Percentiles rank a stretch among this genome's conserved stretches.
Conservation (phyloP, 768 basidiomycete species). For the Russula ochroleuca region DNA sequence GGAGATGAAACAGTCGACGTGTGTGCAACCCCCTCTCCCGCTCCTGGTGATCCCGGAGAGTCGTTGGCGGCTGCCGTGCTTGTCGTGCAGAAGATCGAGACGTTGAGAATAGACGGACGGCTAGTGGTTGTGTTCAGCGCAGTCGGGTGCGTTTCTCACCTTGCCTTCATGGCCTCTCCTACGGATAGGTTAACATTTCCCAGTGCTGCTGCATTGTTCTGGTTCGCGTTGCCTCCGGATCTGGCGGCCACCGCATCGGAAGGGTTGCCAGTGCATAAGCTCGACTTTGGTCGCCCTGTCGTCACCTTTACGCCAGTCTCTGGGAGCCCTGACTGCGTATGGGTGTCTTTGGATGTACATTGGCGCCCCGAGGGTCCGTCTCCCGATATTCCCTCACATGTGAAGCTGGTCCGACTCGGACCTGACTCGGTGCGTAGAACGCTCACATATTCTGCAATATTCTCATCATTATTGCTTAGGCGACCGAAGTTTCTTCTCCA, state of each 20-base stretch:
- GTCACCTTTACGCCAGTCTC: slow-evolving; percentile 49
- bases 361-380: slow-evolving; percentile 32
- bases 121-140: slow-evolving; percentile 59
- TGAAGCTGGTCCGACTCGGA: slow-evolving; percentile 18
- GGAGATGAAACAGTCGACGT: slow-evolving; percentile 30
- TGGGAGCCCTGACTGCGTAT: slow-evolving; percentile 38
- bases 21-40: background rate
- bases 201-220: slow-evolving; percentile 69
- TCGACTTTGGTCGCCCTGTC: slow-evolving; percentile 56
- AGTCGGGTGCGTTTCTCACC: slow-evolving; percentile 54
- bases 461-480: slow-evolving; percentile 31
- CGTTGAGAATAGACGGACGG: slow-evolving; percentile 34
- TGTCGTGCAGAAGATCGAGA: slow-evolving; percentile 31
- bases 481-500: slow-evolving; percentile 34
- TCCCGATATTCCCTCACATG: background rate
- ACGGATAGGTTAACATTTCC: background rate
- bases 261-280: slow-evolving; percentile 27
- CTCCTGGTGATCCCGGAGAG: slow-evolving; percentile 5
- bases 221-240: slow-evolving; percentile 34
- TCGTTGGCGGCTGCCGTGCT: slow-evolving; percentile 6
- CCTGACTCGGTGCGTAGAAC: slow-evolving; percentile 39
- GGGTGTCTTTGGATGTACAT: slow-evolving; percentile 48
- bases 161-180: background rate
- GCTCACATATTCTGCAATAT: background rate
- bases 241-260: background rate